Base-by-base conservation (phyloP, 164 flowering plant genomes). In the Brasenia schreberi region DNA sequence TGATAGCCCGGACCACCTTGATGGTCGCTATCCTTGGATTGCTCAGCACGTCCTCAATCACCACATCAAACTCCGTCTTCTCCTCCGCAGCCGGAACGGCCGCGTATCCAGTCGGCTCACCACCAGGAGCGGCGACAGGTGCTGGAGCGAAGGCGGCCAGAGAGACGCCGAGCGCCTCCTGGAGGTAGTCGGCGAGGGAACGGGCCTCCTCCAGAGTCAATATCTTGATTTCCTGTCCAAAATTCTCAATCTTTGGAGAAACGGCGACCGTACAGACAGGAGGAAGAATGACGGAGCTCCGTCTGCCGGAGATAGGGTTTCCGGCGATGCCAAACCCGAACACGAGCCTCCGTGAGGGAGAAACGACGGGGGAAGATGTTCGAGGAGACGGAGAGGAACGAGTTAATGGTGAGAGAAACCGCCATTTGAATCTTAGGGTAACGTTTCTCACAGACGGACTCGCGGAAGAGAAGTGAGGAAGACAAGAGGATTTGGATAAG, bases 1-100 rank as follows among this genome's bases (percentile, higher is more conserved):
- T 94, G 65, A 94, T 27, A 0, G 87, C 86, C 75, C 99, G 81
- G 39, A 94, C 96, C 5, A 92, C 90, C 76, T 94, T 94, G 66
- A 94, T 94, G 61, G 91, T 84, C 14, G 89, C 80, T 42, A 94
- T 94, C 66, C 97, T 86, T 19, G 88, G 82, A 64, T 74, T 91
- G 69, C 85, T 88, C 10, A 97, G 97, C 17, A 94, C 99, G 0
- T 94, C 97, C 63, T 87, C 89, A 61, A 94, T 94, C 39, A 84
- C 75, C 5, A 94, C 94, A 52, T 94, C 97, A 76, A 94, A 94
- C 79, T 94, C 99, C 63, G 97, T 91, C 88, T 94, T 80, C 96
- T 94, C 99, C 82, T 85, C 97, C 2, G 76, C 92, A 0, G 43
- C 87, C 1, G 76, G 71, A 0, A 79, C 81, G 0, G 86, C 88